A percentile compares a stretch with the other conserved stretches of the same genome.
phyloP scores from a whole-genome alignment of 495 filamentous ascomycete genomes.

The Daldinia grandis region DNA sequence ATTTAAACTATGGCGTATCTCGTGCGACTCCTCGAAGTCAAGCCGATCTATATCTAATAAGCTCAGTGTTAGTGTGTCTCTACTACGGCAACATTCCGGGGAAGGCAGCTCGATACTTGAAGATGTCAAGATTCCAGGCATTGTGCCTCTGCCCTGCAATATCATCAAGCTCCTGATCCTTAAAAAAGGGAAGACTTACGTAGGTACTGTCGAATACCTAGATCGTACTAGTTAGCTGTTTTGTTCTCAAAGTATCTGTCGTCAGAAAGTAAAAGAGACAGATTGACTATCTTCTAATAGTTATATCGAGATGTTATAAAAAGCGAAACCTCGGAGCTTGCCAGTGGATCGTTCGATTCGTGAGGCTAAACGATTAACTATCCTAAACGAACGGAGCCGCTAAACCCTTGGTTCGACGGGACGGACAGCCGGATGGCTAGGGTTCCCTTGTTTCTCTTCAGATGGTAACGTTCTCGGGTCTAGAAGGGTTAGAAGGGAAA shows the following conservation, averaged over 20 bases:
- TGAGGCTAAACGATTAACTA: not conserved
- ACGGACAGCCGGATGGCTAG: not conserved
- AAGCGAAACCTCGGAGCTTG: not conserved
- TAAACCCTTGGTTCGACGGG: constrained; percentile 5
- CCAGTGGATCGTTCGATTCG: not conserved
- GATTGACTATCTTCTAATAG: not conserved
- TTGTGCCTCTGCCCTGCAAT: not conserved
- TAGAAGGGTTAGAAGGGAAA: not conserved
- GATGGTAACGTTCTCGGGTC: not conserved
- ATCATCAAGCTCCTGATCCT: not conserved
- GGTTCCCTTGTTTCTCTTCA: constrained; percentile 4
- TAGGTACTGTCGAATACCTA: not conserved
- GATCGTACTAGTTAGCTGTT: not conserved
- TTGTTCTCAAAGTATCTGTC: not conserved
- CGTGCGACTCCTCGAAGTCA: not conserved
- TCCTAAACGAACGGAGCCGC: constrained; percentile 13
- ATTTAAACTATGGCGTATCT: constrained; percentile 6
- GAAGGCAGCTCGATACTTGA: not conserved
- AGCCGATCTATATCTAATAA: constrained; percentile 11
- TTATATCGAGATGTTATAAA: not conserved
- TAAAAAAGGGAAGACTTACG: not conserved
- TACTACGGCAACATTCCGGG: not conserved
- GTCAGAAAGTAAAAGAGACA: not conserved
- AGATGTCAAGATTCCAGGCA: not conserved
- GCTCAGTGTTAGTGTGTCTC: not conserved